phyloP scores from a whole-genome alignment of 73 alveolate genomes.

The Tetrahymena elliotti region DNA sequence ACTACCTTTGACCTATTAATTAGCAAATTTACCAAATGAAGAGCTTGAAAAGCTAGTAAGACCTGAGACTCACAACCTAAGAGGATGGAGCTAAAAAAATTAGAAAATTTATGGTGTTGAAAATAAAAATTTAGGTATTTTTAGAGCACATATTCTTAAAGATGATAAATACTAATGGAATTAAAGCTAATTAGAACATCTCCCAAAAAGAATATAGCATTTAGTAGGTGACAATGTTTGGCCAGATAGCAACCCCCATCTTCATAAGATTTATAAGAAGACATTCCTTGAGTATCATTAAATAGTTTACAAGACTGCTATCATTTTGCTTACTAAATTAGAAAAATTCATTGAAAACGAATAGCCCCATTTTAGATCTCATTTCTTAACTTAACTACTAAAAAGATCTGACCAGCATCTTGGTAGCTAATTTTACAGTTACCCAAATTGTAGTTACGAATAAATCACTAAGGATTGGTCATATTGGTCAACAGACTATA shows the following conservation, averaged over 20 bases:
- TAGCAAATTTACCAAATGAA: not conserved
- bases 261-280: not conserved
- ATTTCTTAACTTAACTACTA: not conserved
- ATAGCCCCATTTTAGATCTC: not conserved
- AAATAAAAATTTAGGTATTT: not conserved
- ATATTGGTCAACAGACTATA: not conserved
- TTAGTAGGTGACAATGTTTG: not conserved
- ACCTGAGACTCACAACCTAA: not conserved
- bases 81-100: not conserved
- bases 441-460: not conserved
- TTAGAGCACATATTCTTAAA: not conserved
- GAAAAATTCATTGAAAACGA: not conserved
- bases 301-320: not conserved
- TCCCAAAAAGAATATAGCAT: not conserved
- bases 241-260: not conserved
- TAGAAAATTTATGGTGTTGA: not conserved
- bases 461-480: not conserved
- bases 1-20: not conserved
- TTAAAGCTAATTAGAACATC: not conserved
- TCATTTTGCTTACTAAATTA: not conserved
- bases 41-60: not conserved
- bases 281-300: not conserved
- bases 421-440: not conserved
- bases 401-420: not conserved
- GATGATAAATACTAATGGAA: not conserved